Evolutionary conservation across 2,329 filamentous ascomycete species (phyloP).

Genomic region (Penicillium polonicum): DNA sequence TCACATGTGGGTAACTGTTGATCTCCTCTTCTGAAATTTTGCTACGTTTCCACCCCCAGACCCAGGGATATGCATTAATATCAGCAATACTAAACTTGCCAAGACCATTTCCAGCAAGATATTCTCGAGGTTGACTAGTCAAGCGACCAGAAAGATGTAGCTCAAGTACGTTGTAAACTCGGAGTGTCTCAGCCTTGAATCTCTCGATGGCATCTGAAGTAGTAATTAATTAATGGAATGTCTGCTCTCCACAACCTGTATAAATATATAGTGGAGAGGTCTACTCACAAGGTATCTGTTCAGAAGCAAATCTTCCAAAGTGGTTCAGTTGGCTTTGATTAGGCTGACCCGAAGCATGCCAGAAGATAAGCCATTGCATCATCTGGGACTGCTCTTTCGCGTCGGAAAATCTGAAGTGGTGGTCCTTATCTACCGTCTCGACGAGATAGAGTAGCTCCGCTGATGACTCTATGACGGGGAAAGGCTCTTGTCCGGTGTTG

Average conservation of each 20-base stretch:
- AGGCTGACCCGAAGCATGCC: background rate
- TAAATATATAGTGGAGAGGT: background rate
- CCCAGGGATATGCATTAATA: background rate
- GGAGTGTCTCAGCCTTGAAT: background rate
- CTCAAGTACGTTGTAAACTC: background rate
- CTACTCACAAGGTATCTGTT: background rate
- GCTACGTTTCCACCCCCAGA: background rate
- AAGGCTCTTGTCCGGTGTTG: background rate
- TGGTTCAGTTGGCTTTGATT: background rate
- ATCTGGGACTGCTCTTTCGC: background rate
- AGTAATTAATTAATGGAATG: background rate
- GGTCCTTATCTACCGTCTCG: background rate
- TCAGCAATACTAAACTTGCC: background rate
- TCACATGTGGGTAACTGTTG: background rate
- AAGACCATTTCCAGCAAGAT: background rate
- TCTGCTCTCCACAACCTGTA: too few species aligned
- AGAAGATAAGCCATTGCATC: background rate
- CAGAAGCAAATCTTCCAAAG: background rate
- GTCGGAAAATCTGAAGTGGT: background rate
- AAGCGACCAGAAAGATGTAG: background rate
- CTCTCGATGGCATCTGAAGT: background rate
- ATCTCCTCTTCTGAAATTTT: background rate
- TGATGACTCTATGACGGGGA: background rate
- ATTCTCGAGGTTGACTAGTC: background rate
- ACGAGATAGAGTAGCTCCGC: background rate